A percentile compares a stretch with the other conserved stretches of the same genome.
Evolutionary conservation across 441 rosid species (phyloP).

Genomic region (Kokia cookei): DNA sequence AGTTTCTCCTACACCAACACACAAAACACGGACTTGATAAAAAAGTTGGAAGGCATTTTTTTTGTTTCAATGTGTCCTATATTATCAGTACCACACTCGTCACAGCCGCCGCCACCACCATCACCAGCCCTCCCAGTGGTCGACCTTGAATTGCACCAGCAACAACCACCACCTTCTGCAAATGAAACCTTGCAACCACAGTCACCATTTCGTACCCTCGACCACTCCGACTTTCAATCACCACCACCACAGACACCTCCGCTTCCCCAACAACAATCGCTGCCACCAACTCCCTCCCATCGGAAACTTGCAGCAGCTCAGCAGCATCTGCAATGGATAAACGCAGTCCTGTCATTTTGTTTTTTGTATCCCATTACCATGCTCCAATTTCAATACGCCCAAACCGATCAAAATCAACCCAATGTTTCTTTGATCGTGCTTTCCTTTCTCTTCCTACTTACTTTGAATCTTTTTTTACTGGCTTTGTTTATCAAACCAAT

Average conservation of each 20-base stretch:
- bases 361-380: neutral
- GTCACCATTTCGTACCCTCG: neutral
- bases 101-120: neutral
- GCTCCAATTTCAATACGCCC: neutral
- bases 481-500: neutral
- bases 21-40: neutral
- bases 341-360: neutral
- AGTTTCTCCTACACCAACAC: neutral
- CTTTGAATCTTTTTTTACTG: neutral
- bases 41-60: neutral
- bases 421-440: neutral
- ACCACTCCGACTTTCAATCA: neutral
- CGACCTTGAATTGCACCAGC: neutral
- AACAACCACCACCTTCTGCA: neutral
- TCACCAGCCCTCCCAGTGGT: too few relatives aligned
- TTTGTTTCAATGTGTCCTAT: neutral
- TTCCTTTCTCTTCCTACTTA: neutral
- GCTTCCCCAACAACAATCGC: too few relatives aligned
- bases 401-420: neutral
- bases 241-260: neutral
- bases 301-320: neutral
- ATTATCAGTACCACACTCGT: neutral
- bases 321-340: neutral
- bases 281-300: neutral
- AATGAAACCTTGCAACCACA: neutral